Evolutionary conservation across 2,329 filamentous ascomycete genomes (phyloP), one percentile per base, ranked within the genome.

Genomic region (Chaetomiaceae sp.): DNA sequence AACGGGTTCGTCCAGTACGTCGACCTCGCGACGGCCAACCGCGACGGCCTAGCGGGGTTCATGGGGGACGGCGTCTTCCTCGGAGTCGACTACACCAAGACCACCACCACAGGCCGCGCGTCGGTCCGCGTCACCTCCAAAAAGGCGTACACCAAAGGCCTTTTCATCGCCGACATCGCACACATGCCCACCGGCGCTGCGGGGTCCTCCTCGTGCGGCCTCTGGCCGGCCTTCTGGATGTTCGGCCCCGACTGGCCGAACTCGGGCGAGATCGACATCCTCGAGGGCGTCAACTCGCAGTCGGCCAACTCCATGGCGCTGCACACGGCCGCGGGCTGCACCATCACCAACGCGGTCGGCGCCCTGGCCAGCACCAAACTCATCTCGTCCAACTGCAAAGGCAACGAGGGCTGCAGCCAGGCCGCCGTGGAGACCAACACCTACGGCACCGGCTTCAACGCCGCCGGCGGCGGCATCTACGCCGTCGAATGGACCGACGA

Each of bases 221-320:
- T 81, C 13, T 92, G 87, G 87, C 86, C 87, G 1, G 87, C 87
- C 13, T 86, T 85, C 66, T 87, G 79, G 79, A 74, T 72, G 45
- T 75, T 88, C 30, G 86, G 86, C 14, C 72, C 75, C n/a, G 68
- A 77, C 62, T 91, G 87, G 87, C 87, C 87, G 2, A 65, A 65
- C 37, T 72, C 73, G 7, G 87, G 87, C 41, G 87, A 91, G 69
- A 87, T 92, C 60, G 87, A 92, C 65, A 86, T 91, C 61, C 81
- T 91, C 59, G 87, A 91, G 70, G 86, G 86, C 33, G 84, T 89
- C 59, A 87, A 89, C 70, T 70, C 73, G 19, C 76, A 82, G 55
- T 64, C 70, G 3, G 68, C 73, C 52, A 80, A 86, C 65, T 68
- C 74, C 40, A 74, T 89, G 68, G 84, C 86, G 30, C 74, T 93